Conservation (phyloP, 441 rosid species). For the Populus hybrid region DNA sequence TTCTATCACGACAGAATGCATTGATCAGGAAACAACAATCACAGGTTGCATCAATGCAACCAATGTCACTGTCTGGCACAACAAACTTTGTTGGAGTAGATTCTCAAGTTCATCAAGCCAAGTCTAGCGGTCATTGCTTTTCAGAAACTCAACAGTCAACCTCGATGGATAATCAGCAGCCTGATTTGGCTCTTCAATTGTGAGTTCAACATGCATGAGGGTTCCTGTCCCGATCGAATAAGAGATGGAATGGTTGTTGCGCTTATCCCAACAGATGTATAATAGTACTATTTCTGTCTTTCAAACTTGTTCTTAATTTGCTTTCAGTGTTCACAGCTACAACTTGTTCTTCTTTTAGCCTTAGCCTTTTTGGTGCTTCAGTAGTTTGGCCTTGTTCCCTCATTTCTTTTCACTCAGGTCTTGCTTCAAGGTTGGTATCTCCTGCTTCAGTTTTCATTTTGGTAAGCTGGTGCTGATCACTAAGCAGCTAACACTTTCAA, state of each 20-base stretch:
- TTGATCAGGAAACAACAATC: background rate
- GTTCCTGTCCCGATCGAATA: background rate
- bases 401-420: background rate
- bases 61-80: background rate
- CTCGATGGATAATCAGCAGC: slow-evolving; percentile 8
- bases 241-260: background rate
- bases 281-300: background rate
- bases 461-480: too few relatives aligned
- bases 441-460: too few relatives aligned
- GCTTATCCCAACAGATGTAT: background rate
- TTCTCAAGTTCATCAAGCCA: background rate
- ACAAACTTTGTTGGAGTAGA: background rate
- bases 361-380: background rate
- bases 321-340: background rate
- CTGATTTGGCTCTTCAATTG: slow-evolving; percentile 26
- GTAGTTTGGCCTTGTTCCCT: background rate
- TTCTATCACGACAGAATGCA: background rate
- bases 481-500: too few relatives aligned
- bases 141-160: background rate
- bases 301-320: background rate
- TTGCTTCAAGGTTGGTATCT: background rate
- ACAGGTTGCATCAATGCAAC: background rate
- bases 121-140: background rate
- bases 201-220: background rate
- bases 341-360: background rate